Percentiles rank a stretch among this genome's conserved stretches.
Evolutionary conservation across 2,329 filamentous ascomycete species (phyloP).

Genomic region (Eutypella sp.): DNA sequence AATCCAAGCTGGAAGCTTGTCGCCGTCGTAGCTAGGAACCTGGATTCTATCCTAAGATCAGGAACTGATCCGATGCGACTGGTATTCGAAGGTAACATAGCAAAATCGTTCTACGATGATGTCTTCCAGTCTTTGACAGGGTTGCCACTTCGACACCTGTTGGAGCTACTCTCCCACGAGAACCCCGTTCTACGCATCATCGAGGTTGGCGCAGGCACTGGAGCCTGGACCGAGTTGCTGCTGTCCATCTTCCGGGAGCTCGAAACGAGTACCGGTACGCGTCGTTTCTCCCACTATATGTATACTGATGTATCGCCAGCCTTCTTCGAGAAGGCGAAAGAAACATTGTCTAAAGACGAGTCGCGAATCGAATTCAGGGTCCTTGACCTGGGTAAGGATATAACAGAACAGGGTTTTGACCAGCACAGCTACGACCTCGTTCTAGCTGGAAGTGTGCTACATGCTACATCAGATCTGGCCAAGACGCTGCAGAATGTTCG

Average conservation of each 20-base stretch:
- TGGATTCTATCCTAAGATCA: conserved; percentile 26
- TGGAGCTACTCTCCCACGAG: conserved; percentile 11
- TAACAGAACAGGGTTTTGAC: conserved; percentile 6
- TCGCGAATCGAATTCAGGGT: conserved; percentile 8
- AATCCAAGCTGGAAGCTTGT: conserved; percentile 20
- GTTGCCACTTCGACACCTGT: neutral
- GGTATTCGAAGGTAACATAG: conserved; percentile 30
- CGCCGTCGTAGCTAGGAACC: conserved; percentile 23
- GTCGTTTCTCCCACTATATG: conserved; percentile 10
- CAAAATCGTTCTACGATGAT: conserved; percentile 30
- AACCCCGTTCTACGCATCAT: conserved; percentile 10
- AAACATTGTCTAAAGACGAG: conserved; percentile 1
- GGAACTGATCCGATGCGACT: conserved; percentile 30
- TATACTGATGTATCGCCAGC: conserved; percentile 13
- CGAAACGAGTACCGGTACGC: neutral
- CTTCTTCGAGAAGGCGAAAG: conserved; percentile 1
- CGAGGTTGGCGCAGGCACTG: conserved; percentile 14
- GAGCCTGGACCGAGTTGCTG: conserved; percentile 4
- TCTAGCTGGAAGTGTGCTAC: conserved; percentile 12
- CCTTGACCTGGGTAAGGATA: conserved; percentile 15
- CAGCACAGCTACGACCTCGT: conserved; percentile 9
- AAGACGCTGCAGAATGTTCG: conserved; percentile 6
- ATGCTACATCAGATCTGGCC: conserved; percentile 7
- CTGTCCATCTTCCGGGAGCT: conserved; percentile 1
- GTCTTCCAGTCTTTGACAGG: conserved; percentile 16